Evolutionary conservation across 2,329 filamentous ascomycete species (phyloP).

Genomic region (Botryosphaeria dothidea): DNA sequence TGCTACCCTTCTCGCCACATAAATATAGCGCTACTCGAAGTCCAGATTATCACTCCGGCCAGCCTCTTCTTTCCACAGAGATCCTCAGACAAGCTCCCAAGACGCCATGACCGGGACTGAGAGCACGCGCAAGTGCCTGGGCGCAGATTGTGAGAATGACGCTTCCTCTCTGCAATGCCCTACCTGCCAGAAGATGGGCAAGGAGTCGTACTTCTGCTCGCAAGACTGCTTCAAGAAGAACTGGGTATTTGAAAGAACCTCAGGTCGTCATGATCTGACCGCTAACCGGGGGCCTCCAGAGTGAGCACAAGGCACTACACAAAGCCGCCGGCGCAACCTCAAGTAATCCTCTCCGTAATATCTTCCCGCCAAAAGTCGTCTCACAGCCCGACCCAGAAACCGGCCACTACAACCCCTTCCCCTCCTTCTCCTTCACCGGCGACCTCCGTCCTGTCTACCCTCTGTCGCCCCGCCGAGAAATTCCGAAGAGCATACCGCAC

Average conservation of each 20-base stretch:
- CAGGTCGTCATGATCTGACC: constrained; percentile 26
- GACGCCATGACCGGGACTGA: constrained; percentile 34
- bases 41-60: not conserved
- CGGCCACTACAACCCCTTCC: constrained; percentile 89
- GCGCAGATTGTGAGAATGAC: constrained; percentile 82
- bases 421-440: constrained; percentile 81
- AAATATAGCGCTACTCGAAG: not conserved
- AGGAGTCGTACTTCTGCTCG: constrained; percentile 94
- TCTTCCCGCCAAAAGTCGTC: constrained; percentile 77
- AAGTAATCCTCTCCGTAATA: constrained; percentile 69
- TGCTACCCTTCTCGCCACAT: not conserved
- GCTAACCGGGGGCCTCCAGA: constrained; percentile 50
- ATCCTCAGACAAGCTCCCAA: not conserved
- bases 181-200: constrained; percentile 86
- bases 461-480: constrained; percentile 41
- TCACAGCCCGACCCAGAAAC: constrained; percentile 91
- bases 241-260: constrained; percentile 68
- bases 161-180: constrained; percentile 88
- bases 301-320: constrained; percentile 79
- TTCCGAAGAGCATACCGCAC: constrained; percentile 78
- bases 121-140: constrained; percentile 70
- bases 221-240: constrained; percentile 99
- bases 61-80: not conserved
- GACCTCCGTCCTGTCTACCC: constrained; percentile 78
- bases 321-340: constrained; percentile 62